Evolutionary conservation across 768 basidiomycete species (phyloP).

Genomic region (Scleroderma bovista): DNA sequence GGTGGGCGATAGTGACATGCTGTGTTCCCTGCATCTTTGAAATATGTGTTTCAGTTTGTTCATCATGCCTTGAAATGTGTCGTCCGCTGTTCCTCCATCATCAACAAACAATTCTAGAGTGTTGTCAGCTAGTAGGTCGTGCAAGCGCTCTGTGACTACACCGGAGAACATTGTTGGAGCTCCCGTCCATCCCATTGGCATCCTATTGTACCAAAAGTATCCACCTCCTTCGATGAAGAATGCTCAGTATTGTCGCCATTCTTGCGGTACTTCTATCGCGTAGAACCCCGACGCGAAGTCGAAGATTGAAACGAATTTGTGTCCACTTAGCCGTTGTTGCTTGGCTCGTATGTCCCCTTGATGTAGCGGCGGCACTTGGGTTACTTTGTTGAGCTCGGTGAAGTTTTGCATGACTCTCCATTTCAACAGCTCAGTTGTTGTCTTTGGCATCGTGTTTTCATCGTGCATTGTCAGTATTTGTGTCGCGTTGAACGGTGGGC

Average conservation of each 20-base stretch:
- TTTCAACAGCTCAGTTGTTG: not conserved
- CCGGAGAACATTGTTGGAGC: slow-evolving; percentile 13
- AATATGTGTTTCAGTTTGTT: not conserved
- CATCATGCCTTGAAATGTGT: not conserved
- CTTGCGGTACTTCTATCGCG: slow-evolving; percentile 10
- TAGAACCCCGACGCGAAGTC: slow-evolving; percentile 24
- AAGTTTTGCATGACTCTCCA: slow-evolving; percentile 13
- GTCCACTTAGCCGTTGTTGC: slow-evolving; percentile 12
- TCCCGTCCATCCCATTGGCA: slow-evolving; percentile 23
- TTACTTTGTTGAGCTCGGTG: slow-evolving; percentile 15
- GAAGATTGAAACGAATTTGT: slow-evolving; percentile 10
- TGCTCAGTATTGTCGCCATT: slow-evolving; percentile 9
- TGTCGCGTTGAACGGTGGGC: not conserved
- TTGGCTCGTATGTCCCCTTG: slow-evolving; percentile 20
- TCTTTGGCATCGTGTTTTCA: no score
- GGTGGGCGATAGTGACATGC: not conserved
- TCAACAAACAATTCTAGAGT: slow-evolving; percentile 32
- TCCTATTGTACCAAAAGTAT: slow-evolving; percentile 12
- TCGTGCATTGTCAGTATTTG: not conserved
- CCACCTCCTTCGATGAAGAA: slow-evolving; percentile 23
- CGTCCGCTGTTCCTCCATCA: slow-evolving; percentile 16
- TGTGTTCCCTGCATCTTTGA: not conserved
- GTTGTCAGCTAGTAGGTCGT: slow-evolving; percentile 11
- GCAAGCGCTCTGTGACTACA: not conserved
- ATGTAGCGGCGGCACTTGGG: slow-evolving; percentile 14